These are phyloP conservation scores for Uncinocarpus reesii DNA, from an alignment of 2,329 filamentous ascomycete species.

Conservation along the genomic window DNA sequence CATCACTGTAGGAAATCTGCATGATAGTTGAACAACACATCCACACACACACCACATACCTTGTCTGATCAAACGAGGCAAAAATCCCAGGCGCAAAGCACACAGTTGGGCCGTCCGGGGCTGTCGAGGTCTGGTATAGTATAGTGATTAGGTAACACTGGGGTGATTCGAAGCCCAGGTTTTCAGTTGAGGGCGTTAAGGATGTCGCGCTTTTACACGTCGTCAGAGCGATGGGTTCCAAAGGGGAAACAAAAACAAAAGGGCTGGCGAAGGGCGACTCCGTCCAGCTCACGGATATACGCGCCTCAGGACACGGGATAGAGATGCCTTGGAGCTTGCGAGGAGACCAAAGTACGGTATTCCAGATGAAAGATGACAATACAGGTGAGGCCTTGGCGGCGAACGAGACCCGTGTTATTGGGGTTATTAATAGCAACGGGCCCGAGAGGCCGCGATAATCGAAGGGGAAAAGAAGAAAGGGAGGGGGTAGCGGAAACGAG, in stretches of 20 bases:
- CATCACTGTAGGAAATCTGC: constrained; percentile 10
- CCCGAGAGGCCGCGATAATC: not conserved
- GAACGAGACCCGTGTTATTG: not conserved
- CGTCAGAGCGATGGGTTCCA: not conserved
- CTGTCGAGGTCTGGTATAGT: not conserved
- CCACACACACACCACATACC: constrained; percentile 10
- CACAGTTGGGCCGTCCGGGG: not conserved
- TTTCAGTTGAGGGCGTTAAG: no score
- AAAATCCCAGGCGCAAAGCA: not conserved
- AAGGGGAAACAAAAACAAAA: constrained; percentile 2
- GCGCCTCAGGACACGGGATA: constrained; percentile 9
- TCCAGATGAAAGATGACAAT: constrained; percentile 1
- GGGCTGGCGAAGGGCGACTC: not conserved
- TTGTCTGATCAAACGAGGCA: constrained; percentile 1
- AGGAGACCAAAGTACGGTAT: not conserved
- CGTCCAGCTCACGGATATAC: constrained; percentile 6
- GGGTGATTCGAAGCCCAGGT: not conserved
- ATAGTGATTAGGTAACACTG: constrained; percentile 2
- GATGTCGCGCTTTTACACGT: constrained; percentile 5
- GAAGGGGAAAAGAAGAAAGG: not conserved
- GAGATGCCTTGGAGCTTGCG: not conserved
- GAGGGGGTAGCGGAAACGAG: not conserved
- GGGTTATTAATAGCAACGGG: constrained; percentile 7
- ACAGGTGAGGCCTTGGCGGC: constrained; percentile 6
- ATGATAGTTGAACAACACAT: constrained; percentile 12